Base-by-base conservation (phyloP, 2,329 filamentous ascomycete genomes). In the Ceratocystis diversiconidia region DNA sequence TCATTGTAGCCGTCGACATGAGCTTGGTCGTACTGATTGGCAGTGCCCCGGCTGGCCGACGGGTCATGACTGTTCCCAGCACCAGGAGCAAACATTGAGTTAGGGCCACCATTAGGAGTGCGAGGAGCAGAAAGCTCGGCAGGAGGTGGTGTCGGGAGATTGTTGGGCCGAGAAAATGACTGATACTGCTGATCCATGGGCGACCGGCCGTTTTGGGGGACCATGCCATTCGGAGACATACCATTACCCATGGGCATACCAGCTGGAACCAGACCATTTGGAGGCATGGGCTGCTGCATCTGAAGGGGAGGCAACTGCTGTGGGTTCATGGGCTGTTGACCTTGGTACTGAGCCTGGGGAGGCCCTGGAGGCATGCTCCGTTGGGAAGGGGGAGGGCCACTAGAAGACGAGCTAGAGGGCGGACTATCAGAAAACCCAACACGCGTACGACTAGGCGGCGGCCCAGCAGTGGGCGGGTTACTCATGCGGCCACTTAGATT, bases 381-480 rank as follows among this genome's bases (percentile, higher is more conserved):
- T 36, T 64, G 62, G n/a, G 48, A 50, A 5, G 57, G 43, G 5
- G 64, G 57, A n/a, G 64, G 64, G 2, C 41, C 46, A 25, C 59
- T 36, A 19, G 57, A 43, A 43, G 57, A 61, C 19, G 61, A 62
- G 48, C 59, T 62, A n/a, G 62, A 79, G 1, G 76, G 76, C 4
- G 73, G 72, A 50, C 83, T 80, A 52, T 85, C 83, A 3, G 82
- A 79, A 70, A 86, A 85, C 12, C 81, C 80, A n/a, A 85, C 79
- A 22, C 78, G 78, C 71, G 72, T 68, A 67, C 73, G 30, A 69
- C 70, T 69, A 63, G 72, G 70, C 41, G 71, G 70, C 64, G 72
- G 78, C 2, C 78, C 78, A 22, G 65, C 61, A 30, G 52, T 70
- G 22, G 69, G 67, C 28, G 68, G 67, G 5, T 73, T 73, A 72